phyloP scores from a whole-genome alignment of 306 rosid genomes.

The Elaeagnus macrophylla region DNA sequence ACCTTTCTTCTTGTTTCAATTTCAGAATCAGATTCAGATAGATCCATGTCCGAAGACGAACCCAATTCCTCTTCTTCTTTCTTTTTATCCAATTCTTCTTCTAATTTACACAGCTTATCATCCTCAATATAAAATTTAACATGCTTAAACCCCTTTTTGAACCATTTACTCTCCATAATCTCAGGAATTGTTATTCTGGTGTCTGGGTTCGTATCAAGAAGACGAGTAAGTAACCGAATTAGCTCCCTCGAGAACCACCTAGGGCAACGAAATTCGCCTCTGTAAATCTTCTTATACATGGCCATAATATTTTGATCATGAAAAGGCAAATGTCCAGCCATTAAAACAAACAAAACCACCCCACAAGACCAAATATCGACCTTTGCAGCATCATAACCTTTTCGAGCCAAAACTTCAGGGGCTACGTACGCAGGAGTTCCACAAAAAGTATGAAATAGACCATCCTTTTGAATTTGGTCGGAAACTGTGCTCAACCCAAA shows the following conservation, averaged over 20 bases:
- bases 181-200: constrained; percentile 64
- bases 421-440: constrained; percentile 98
- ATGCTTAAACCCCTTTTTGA: constrained; percentile 77
- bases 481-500: constrained; percentile 84
- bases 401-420: constrained; percentile 73
- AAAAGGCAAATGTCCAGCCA: constrained; percentile 90
- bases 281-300: constrained; percentile 83
- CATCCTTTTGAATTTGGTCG: constrained; percentile 83
- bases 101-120: constrained; percentile 61
- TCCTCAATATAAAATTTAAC: constrained; percentile 81
- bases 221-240: constrained; percentile 32
- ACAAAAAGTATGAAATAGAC: constrained; percentile 82
- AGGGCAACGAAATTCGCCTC: constrained; percentile 79
- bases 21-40: constrained; percentile 38
- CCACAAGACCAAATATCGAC: constrained; percentile 97
- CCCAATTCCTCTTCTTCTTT: constrained; percentile 25
- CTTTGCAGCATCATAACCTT: constrained; percentile 78
- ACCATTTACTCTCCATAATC: constrained; percentile 85
- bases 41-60: constrained; percentile 42
- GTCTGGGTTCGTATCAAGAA: constrained; percentile 63
- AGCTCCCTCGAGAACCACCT: constrained; percentile 81
- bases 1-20: constrained; percentile 21
- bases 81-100: constrained; percentile 21
- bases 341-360: constrained; percentile 66
- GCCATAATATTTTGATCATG: constrained; percentile 87